Percentiles rank a stretch among this genome's conserved stretches.
These are phyloP conservation scores for Ceratobasidium sp. DNA, from an alignment of 1,284 basidiomycete genomes.

Conservation along the genomic window DNA sequence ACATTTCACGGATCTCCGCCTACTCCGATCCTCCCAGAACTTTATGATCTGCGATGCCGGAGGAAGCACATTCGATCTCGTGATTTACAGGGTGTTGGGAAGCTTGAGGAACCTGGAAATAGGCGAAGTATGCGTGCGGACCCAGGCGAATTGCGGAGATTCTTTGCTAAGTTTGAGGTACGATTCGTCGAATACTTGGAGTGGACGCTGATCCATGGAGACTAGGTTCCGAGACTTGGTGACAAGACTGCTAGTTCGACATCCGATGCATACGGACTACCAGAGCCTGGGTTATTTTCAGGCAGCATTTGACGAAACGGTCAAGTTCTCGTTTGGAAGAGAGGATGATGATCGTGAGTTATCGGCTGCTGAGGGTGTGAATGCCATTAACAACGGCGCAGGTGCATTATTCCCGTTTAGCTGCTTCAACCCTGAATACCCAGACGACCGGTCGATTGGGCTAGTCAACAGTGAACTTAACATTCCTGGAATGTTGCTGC, in stretches of 20 bases:
- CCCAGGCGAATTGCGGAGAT: conserved; percentile 82
- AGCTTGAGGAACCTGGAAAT: conserved; percentile 81
- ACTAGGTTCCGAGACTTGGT: conserved; percentile 78
- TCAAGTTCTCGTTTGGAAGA: conserved; percentile 78
- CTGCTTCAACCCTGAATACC: conserved; percentile 65
- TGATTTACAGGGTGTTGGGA: conserved; percentile 83
- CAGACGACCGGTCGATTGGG: conserved; percentile 74
- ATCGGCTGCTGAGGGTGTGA: not conserved
- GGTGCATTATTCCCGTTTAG: not conserved
- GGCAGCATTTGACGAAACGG: conserved; percentile 86
- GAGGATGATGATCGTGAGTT: conserved; percentile 73
- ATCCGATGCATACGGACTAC: conserved; percentile 80
- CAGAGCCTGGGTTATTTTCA: conserved; percentile 84
- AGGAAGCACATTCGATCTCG: conserved; percentile 80
- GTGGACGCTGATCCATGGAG: conserved; percentile 57
- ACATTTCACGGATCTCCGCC: conserved; percentile 77
- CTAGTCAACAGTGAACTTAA: conserved; percentile 80
- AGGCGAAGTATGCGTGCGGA: conserved; percentile 83
- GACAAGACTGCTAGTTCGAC: conserved; percentile 71
- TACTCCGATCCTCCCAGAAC: conserved; percentile 74
- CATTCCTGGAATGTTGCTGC: conserved; percentile 78
- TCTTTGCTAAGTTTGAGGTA: conserved; percentile 62
- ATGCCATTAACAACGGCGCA: not conserved
- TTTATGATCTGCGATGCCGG: conserved; percentile 86
- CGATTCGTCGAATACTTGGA: not conserved